Conservation (phyloP, 768 basidiomycete genomes). For the Suillus bovinus region DNA sequence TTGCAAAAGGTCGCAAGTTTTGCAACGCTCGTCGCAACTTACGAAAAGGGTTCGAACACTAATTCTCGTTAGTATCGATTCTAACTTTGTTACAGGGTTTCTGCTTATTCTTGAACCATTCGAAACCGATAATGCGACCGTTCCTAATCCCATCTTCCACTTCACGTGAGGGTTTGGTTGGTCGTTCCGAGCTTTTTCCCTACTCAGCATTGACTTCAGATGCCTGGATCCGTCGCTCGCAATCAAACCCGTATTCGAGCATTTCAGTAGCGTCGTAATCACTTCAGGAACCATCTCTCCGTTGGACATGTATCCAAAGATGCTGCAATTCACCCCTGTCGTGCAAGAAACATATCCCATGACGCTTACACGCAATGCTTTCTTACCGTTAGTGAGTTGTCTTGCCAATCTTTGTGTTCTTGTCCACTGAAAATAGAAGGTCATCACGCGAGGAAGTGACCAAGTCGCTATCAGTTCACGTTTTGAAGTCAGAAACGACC, state of each 20-base stretch:
- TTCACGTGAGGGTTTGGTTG: constrained; percentile 66
- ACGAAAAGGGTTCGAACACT: constrained; percentile 78
- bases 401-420: not conserved
- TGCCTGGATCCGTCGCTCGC: constrained; percentile 97
- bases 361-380: constrained; percentile 95
- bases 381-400: constrained; percentile 80
- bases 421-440: constrained; percentile 43
- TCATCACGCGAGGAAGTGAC: constrained; percentile 97
- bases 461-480: constrained; percentile 98
- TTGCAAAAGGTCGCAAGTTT: constrained; percentile 96
- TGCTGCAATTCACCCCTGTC: constrained; percentile 96
- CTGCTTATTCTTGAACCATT: constrained; percentile 96
- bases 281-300: constrained; percentile 99
- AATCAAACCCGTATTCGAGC: constrained; percentile 97
- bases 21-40: constrained; percentile 95
- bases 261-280: constrained; percentile 97
- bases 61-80: constrained; percentile 5
- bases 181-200: not conserved
- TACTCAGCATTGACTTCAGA: constrained; percentile 42
- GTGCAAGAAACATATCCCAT: constrained; percentile 97
- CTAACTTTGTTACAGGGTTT: constrained; percentile 60
- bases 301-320: constrained; percentile 99
- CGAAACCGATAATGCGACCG: constrained; percentile 97
- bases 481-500: constrained; percentile 98
- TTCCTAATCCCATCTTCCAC: constrained; percentile 98